A percentile compares a stretch with the other conserved stretches of the same genome.
phyloP scores from a whole-genome alignment of 345 rosid genomes.

The Pseudoturritis turrita region DNA sequence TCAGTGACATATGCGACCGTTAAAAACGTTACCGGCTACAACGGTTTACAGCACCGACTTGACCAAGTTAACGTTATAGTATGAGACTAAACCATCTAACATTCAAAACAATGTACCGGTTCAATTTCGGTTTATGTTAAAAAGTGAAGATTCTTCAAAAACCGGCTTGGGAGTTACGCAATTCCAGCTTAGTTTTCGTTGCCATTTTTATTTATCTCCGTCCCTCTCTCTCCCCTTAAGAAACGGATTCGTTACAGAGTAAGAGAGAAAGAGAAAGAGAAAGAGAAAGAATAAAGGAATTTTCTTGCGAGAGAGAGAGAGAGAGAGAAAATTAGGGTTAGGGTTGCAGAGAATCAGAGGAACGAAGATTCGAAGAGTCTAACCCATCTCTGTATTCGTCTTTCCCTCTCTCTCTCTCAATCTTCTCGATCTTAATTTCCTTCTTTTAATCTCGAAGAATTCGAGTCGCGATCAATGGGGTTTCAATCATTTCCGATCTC shows the following conservation, averaged over 20 bases:
- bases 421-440: background rate
- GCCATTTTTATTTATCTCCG: background rate
- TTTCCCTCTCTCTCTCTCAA: conserved; percentile 14
- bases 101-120: background rate
- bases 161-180: conserved; percentile 16
- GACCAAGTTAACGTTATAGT: background rate
- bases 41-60: background rate
- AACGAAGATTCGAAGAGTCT: conserved; percentile 6
- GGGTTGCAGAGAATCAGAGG: conserved; percentile 28
- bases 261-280: background rate
- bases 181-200: conserved; percentile 11
- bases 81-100: background rate
- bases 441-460: background rate
- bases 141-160: background rate
- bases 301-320: background rate
- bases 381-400: conserved; percentile 15
- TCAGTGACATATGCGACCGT: background rate
- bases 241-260: background rate
- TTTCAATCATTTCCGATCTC: background rate
- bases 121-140: background rate
- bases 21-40: background rate
- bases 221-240: conserved; percentile 16
- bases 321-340: conserved; percentile 21
- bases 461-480: conserved; percentile 18
- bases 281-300: background rate